A percentile compares a stretch with the other conserved stretches of the same genome.
Evolutionary conservation across 768 basidiomycete species (phyloP).

Genomic region (Butyriboletus loyo): DNA sequence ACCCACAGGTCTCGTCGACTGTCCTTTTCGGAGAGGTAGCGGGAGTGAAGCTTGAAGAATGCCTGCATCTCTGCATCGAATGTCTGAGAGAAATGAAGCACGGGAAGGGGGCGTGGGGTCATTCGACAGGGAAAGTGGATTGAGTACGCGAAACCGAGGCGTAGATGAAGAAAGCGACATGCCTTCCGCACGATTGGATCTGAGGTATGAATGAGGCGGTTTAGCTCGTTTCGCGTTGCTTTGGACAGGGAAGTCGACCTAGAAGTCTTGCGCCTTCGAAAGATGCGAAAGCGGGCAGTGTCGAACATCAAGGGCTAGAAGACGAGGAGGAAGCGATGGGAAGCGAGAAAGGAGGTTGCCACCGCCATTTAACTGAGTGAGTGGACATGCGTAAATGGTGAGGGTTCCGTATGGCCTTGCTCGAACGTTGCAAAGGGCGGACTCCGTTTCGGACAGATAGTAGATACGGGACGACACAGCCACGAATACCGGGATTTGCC

Average conservation of each 20-base stretch:
- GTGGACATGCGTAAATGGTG: constrained; percentile 19
- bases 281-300: constrained; percentile 29
- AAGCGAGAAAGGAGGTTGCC: constrained; percentile 21
- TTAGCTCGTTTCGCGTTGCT: constrained; percentile 66
- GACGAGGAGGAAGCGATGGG: constrained; percentile 21
- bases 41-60: constrained; percentile 95
- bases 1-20: constrained; percentile 83
- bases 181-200: constrained; percentile 62
- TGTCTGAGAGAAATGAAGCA: constrained; percentile 23
- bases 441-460: neutral
- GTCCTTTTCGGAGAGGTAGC: constrained; percentile 87
- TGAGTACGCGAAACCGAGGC: constrained; percentile 37
- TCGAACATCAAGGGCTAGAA: constrained; percentile 25
- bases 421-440: constrained; percentile 7
- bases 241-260: constrained; percentile 38
- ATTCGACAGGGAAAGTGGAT: neutral
- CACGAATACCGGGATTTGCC: constrained; percentile 24
- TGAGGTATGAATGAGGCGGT: constrained; percentile 57
- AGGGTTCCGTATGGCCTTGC: constrained; percentile 3
- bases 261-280: constrained; percentile 45
- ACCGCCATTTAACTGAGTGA: constrained; percentile 19
- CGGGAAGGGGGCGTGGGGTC: constrained; percentile 16
- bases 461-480: neutral
- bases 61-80: constrained; percentile 96
- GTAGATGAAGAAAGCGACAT: constrained; percentile 25